Base-by-base conservation (phyloP, 108 stramenopile genomes). In the Pseudonitzschia multiseries region DNA sequence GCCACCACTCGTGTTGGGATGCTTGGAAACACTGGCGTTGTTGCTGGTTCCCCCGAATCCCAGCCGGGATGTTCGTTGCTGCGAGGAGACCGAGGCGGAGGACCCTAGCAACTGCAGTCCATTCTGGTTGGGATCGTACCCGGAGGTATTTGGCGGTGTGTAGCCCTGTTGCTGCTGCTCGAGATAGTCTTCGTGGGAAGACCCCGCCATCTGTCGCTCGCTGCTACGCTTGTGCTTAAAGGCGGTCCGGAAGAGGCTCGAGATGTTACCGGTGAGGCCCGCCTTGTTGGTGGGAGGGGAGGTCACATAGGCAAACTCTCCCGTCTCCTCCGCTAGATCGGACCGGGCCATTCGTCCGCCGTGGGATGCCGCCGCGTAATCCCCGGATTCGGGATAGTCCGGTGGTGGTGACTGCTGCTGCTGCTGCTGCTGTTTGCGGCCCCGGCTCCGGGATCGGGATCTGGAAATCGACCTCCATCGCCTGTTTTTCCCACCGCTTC, bases 401-500 rank as follows among this genome's bases (percentile, higher is more conserved):
- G 13, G 9, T 56, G 2, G 54, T 10, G 4, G 46, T 10, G 4
- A 10, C 46, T 48, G 46, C 46, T 10, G 46, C 46, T 48, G 46
- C 12, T 18, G 46, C 18, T 18, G 9, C 46, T 48, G 4, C 13
- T 48, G 46, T 3, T 64, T 42, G 1, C 66, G 66, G 21, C 50
- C 66, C 66, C 50, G 66, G 40, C 66, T 52, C 20, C 82, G 17
- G 46, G 61, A 62, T 40, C 61, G 29, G 29, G 61, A 26, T 5
- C 82, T 17, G 51, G 61, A 62, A 4, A 24, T 33, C 15, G 61
- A 62, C 61, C 61, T 62, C 61, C 61, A 62, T 62, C 29, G 32
- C 29, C 43, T 42, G 75, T 71, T 42, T 79, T 73, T 3, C 71
- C 62, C 72, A 31, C 75, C 64, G 51, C 72, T 65, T 43, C 69